Conservation (phyloP, 768 basidiomycete genomes). For the Leucocoprinus sp. region DNA sequence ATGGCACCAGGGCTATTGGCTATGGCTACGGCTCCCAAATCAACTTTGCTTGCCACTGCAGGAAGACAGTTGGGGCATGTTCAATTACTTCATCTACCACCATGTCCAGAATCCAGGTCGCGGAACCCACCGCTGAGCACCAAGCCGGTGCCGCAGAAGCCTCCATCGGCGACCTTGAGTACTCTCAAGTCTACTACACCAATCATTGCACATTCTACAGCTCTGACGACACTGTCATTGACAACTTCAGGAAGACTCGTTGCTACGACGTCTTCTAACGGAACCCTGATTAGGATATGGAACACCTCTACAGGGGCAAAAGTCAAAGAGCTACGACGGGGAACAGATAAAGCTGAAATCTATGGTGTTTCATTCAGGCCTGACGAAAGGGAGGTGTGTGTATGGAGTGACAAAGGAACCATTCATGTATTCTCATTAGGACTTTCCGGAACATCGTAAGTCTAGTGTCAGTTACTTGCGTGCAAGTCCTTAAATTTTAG, state of each 20-base stretch:
- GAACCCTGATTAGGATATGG: constrained; percentile 86
- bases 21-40: constrained; percentile 66
- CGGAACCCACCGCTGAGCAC: constrained; percentile 48
- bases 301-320: constrained; percentile 67
- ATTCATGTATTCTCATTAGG: constrained; percentile 81
- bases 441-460: constrained; percentile 59
- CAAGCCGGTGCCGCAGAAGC: constrained; percentile 13
- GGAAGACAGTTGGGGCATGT: constrained; percentile 85
- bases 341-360: constrained; percentile 85
- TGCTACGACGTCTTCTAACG: constrained; percentile 76
- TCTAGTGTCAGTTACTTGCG: constrained; percentile 14
- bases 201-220: constrained; percentile 75
- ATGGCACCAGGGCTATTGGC: constrained; percentile 55
- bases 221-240: constrained; percentile 69
- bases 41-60: constrained; percentile 80
- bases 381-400: constrained; percentile 80
- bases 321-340: constrained; percentile 73
- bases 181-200: constrained; percentile 57
- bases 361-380: constrained; percentile 85
- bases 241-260: constrained; percentile 73
- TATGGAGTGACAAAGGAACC: constrained; percentile 94
- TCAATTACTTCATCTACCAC: constrained; percentile 78
- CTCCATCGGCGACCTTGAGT: constrained; percentile 27
- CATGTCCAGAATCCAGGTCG: constrained; percentile 55
- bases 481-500: constrained; percentile 4